Evolutionary conservation across 306 rosid genomes (phyloP), one percentile per base, ranked within the genome.

Genomic region (Rubus idaeus): DNA sequence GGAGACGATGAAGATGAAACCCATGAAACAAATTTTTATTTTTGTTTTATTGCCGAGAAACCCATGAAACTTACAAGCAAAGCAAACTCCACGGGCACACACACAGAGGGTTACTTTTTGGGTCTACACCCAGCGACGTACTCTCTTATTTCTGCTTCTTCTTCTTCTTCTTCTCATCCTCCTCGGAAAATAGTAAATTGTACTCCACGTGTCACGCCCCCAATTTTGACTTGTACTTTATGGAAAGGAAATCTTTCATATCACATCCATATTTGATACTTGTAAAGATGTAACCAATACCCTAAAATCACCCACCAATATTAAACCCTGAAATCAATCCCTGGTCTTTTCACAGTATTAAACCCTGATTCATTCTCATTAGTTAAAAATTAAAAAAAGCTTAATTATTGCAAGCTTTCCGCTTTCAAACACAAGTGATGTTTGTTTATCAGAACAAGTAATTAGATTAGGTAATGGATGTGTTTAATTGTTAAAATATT

Each of bases 21-120:
- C 57, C 81, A 71, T 71, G 81, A 72, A 71, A 60, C 51, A 60
- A 68, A 45, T 49, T 70, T 47, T 35, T 8, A 8, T 1, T 37
- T 26, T 70, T 5, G 60, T 50, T 70, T 70, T 23, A 61, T 49
- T 49, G 74, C 11, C 26, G 8, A 35, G 74, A 30, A 50, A 51
- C 17, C 16, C 61, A 70, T 70, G 74, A 51, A 35, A 41, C 50
- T 30, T 30, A 2, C 1, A 30, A 30, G 35, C 35, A 30, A 30
- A 30, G 35, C 35, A 30, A 40, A 71, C 45, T 60, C 65, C 65
- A 60, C 65, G 65, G 65, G 65, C 40, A 58, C 7, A 39, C 14
- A 41, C 14, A 40, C 70, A 5, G 13, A 60, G 41, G 35, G 2
- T 40, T 9, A 5, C 70, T 13, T 62, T 62, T 30, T 13, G 44